Percentiles rank a stretch among this genome's conserved stretches.
These are phyloP conservation scores for Kwoniella dendrophila DNA, from an alignment of 768 basidiomycete species.

Conservation along the genomic window DNA sequence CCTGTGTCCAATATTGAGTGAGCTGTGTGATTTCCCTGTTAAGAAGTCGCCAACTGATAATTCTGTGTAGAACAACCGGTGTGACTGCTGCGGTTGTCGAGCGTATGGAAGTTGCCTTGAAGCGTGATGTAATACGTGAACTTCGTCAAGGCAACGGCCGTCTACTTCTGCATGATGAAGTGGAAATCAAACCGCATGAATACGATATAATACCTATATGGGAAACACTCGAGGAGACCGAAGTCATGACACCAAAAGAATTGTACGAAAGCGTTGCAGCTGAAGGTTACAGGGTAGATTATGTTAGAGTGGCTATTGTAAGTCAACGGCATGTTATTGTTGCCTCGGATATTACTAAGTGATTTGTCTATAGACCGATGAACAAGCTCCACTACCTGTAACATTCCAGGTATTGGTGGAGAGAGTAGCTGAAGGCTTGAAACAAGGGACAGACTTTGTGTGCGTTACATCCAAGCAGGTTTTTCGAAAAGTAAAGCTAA, in stretches of 20 bases:
- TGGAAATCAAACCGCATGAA: conserved; percentile 85
- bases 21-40: conserved; percentile 42
- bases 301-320: conserved; percentile 86
- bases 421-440: conserved; percentile 64
- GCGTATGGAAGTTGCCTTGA: conserved; percentile 82
- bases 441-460: conserved; percentile 61
- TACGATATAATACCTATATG: conserved; percentile 92
- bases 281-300: conserved; percentile 68
- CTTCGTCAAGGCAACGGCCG: conserved; percentile 69
- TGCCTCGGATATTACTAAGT: neutral
- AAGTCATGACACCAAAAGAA: conserved; percentile 56
- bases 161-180: conserved; percentile 90
- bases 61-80: conserved; percentile 74
- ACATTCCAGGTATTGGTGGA: conserved; percentile 78
- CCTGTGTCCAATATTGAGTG: conserved; percentile 95
- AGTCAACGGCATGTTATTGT: conserved; percentile 45
- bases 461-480: conserved; percentile 20
- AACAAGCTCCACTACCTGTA: conserved; percentile 90
- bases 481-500: neutral
- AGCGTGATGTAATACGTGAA: conserved; percentile 83
- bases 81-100: conserved; percentile 89
- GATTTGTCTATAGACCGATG: conserved; percentile 72
- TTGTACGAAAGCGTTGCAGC: conserved; percentile 51
- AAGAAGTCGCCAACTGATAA: conserved; percentile 2
- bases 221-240: conserved; percentile 70